Evolutionary conservation across 1,284 basidiomycete genomes (phyloP), one percentile per base, ranked within the genome.

Genomic region (Cryptococcus neoformans): DNA sequence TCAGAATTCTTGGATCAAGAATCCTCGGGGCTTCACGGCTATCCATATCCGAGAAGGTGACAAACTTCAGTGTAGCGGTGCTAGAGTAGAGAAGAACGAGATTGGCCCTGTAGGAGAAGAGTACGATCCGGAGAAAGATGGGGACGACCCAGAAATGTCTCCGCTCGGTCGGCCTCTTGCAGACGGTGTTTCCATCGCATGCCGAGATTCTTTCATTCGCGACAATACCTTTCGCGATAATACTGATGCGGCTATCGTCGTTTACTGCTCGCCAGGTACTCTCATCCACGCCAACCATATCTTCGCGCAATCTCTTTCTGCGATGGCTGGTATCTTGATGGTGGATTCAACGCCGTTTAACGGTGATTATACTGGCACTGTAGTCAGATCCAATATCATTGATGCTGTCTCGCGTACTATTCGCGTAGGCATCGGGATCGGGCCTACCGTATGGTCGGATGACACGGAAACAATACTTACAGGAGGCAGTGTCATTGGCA

Each of bases 351-450:
- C 67, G 2, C 80, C 80, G 0, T 79, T 76, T 44, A 64, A 72
- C 10, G 79, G 79, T 4, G 72, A 78, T 53, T 81, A 78, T 63
- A 64, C 65, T 0, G 73, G 72, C 6, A 72, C 73, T 14, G 53
- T 70, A 4, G 74, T 81, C 53, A 63, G 68, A 41, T 66, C 65
- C 56, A 81, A 81, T 65, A 72, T 70, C 14, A 68, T 79, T 37
- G 70, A 76, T 44, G 77, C 77, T 0, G 67, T 68, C 0, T 57
- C 53, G 6, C 51, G 65, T 1, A 67, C 76, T 37, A 79, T 81
- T 59, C 73, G 80, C 36, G 72, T 81, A n/a, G 80, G 77, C 6
- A 78, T 81, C 51, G 80, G 79, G 8, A 59, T 80, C 35, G 80
- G 79, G 2, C 60, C 75, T 6, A 68, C 77, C 44, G 72, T 78